These are phyloP conservation scores for Solanum lycopersicoides DNA, from an alignment of 257 asterid genomes.

Conservation along the genomic window DNA sequence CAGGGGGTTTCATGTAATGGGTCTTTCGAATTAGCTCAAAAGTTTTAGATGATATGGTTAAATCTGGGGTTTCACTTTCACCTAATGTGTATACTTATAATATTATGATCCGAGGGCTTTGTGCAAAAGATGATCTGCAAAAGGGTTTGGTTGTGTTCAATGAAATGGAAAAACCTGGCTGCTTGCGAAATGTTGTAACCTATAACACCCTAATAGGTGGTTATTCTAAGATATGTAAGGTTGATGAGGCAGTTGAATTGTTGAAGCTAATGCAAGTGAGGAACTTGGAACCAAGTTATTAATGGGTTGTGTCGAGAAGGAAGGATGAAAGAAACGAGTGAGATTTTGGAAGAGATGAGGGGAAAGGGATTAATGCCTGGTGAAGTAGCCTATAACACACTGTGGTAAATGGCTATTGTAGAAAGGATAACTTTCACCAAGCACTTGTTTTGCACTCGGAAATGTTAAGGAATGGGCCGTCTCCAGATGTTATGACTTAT, in stretches of 20 bases:
- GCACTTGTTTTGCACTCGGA: slow-evolving; percentile 71
- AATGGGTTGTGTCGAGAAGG: slow-evolving; percentile 71
- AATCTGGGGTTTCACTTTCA: slow-evolving; percentile 47
- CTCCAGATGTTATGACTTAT: slow-evolving; percentile 75
- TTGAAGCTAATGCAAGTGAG: slow-evolving; percentile 42
- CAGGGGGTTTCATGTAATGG: slow-evolving; percentile 24
- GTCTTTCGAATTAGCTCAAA: slow-evolving; percentile 26
- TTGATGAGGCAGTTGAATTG: slow-evolving; percentile 28
- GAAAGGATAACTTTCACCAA: slow-evolving; percentile 63
- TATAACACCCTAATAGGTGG: slow-evolving; percentile 63
- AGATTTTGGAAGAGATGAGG: slow-evolving; percentile 54
- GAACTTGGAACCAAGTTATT: slow-evolving; percentile 52
- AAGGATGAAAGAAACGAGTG: slow-evolving; percentile 50
- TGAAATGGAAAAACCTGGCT: slow-evolving; percentile 51
- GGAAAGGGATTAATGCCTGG: slow-evolving; percentile 52
- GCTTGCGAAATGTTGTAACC: slow-evolving; percentile 67
- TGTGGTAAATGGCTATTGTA: slow-evolving; percentile 77
- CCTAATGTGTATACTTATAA: slow-evolving; percentile 75
- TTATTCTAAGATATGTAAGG: slow-evolving; percentile 43
- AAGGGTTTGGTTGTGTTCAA: slow-evolving; percentile 37
- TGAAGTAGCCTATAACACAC: slow-evolving; percentile 71
- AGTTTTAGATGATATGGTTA: slow-evolving; percentile 43
- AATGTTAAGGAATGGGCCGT: slow-evolving; percentile 70
- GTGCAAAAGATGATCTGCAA: slow-evolving; percentile 34
- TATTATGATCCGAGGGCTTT: slow-evolving; percentile 63